A percentile compares a stretch with the other conserved stretches of the same genome.
Conservation (phyloP, 2,329 filamentous ascomycete genomes). For the Xylaria hypoxylon region DNA sequence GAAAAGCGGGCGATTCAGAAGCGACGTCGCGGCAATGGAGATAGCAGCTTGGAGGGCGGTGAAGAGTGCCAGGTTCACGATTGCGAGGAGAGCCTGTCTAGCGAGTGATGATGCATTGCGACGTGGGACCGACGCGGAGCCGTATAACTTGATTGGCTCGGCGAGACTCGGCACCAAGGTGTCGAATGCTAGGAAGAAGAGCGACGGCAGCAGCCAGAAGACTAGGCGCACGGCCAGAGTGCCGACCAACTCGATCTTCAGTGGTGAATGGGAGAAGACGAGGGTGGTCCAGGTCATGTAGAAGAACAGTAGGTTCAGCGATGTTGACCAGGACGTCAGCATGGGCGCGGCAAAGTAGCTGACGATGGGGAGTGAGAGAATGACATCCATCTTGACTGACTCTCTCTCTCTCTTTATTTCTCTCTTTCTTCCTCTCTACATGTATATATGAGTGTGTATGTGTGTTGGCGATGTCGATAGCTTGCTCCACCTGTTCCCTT, state of each 20-base stretch:
- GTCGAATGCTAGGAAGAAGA: constrained; percentile 80
- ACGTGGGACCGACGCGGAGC: constrained; percentile 61
- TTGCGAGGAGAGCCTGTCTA: constrained; percentile 56
- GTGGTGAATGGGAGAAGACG: constrained; percentile 78
- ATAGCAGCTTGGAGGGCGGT: constrained; percentile 58
- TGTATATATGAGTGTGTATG: no score
- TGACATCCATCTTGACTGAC: constrained; percentile 67
- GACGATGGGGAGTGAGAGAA: constrained; percentile 78
- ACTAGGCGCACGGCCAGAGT: constrained; percentile 74
- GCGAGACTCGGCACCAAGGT: constrained; percentile 75
- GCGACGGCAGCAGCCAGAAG: constrained; percentile 79
- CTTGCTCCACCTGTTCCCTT: no score
- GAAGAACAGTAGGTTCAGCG: constrained; percentile 87
- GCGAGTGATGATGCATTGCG: constrained; percentile 53
- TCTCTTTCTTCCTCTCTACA: no score
- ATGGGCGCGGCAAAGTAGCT: constrained; percentile 73
- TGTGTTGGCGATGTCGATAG: neutral
- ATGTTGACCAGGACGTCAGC: constrained; percentile 78
- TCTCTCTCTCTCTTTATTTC: no score
- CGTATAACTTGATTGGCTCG: constrained; percentile 76
- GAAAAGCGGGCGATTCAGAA: constrained; percentile 58
- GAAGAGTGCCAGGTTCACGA: constrained; percentile 60
- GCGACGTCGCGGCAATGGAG: constrained; percentile 52
- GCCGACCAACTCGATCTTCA: constrained; percentile 80
- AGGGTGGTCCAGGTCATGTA: constrained; percentile 91